phyloP scores from a whole-genome alignment of 75 land plant genomes.

The Azolla pinnata region DNA sequence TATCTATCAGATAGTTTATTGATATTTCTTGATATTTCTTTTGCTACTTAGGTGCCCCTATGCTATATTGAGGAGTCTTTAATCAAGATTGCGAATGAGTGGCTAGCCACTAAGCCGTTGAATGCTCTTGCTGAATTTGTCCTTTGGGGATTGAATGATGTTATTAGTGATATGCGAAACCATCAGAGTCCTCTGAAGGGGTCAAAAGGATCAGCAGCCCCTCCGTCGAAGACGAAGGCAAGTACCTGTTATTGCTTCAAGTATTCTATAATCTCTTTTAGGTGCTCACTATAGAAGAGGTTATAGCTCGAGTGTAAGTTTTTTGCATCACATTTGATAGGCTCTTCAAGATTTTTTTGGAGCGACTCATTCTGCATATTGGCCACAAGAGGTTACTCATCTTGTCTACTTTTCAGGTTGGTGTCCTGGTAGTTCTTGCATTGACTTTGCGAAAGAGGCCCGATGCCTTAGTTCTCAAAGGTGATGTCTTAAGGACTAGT shows the following conservation, averaged over 20 bases:
- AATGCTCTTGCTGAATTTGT: slow-evolving; percentile 60
- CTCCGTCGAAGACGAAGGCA: slow-evolving; percentile 62
- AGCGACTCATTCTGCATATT: background rate
- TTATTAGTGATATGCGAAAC: slow-evolving; percentile 41
- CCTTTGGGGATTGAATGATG: slow-evolving; percentile 56
- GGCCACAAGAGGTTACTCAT: background rate
- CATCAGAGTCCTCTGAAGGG: slow-evolving; percentile 49
- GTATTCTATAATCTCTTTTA: no score
- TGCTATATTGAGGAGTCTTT: slow-evolving; percentile 64
- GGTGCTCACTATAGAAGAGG: no score
- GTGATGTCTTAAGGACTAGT: slow-evolving; percentile 37
- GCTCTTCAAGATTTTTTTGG: background rate
- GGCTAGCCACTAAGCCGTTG: slow-evolving; percentile 52
- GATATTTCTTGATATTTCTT: background rate
- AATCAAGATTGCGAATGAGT: slow-evolving; percentile 63
- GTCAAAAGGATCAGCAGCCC: slow-evolving; percentile 41
- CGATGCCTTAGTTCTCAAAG: slow-evolving; percentile 45
- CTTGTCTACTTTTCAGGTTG: slow-evolving; percentile 45
- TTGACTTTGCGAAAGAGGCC: slow-evolving; percentile 65
- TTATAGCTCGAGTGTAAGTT: no score
- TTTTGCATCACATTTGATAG: background rate
- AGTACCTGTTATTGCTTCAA: background rate
- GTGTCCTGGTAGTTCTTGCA: slow-evolving; percentile 65
- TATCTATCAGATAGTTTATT: background rate
- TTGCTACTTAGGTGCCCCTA: slow-evolving; percentile 63